Evolutionary conservation across 225 moss, liverwort and hornwort species (phyloP), one percentile per base, ranked within the genome.

Genomic region (Sphagnum contortum): DNA sequence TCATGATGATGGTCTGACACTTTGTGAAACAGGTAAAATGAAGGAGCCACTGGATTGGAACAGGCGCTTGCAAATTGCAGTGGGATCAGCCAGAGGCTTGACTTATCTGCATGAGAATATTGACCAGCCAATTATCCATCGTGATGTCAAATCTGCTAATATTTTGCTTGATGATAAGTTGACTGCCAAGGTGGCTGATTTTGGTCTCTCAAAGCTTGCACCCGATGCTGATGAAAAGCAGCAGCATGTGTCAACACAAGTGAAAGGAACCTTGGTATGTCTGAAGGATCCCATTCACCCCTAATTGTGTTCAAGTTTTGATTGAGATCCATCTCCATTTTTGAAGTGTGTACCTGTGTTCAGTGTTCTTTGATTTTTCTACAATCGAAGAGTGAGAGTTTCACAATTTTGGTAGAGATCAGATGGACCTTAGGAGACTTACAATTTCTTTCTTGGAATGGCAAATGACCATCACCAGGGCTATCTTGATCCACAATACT

Each of bases 401-500:
- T 29, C 29, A 29, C 29, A 29, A 29, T 29, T 29, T 29, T 29
- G 29, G 29, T 29, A 29, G 29, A 29, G 29, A 29, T 29, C 29
- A 29, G 29, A 29, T 29, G 29, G 29, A 29, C 29, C 29, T 29
- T 29, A 29, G 29, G 0, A 29, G 0, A 29, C 29, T 29, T 29
- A 29, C 29, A 29, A 29, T 29, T 29, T 29, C 29, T 29, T 29
- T 29, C 29, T 29, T 29, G 29, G 29, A 29, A 29, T 29, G 61
- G 9, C 7, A 6, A 10, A 46, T 46, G 64, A 51, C 29, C 29
- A 29, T 29, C 55, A 51, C 9, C 68, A 95, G 94, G 94, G 95
- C 3, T 95, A 95, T 57, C 64, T 98, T 46, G 93, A 98, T 60
- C 93, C 93, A 9, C 90, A 98, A 56, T 98, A 98, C 70, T 91